Percentiles rank a stretch among this genome's conserved stretches.
Conservation (phyloP, 768 basidiomycete species). For the Cubamyces sp. region DNA sequence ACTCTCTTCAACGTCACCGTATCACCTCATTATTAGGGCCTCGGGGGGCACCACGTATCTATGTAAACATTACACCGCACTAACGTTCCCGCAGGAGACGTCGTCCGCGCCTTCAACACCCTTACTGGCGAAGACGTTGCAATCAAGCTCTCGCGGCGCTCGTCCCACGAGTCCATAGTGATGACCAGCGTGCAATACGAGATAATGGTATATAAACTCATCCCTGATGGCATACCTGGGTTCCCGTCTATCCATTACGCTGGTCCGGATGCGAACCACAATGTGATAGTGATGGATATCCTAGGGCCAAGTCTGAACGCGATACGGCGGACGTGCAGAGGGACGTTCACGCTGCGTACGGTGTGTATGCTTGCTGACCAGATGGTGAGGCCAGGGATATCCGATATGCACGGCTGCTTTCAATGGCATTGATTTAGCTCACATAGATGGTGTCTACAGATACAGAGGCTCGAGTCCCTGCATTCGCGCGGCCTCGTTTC, state of each 20-base stretch:
- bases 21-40: neutral
- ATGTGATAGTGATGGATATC: constrained; percentile 29
- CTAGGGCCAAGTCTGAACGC: constrained; percentile 29
- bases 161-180: neutral
- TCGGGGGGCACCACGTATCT: too few relatives aligned
- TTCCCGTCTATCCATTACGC: constrained; percentile 23
- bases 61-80: constrained; percentile 18
- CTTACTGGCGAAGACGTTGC: neutral
- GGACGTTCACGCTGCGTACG: constrained; percentile 27
- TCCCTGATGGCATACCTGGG: constrained; percentile 20
- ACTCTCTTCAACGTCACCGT: too few relatives aligned
- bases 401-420: too few relatives aligned
- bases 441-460: constrained; percentile 10
- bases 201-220: constrained; percentile 24
- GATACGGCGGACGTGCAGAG: constrained; percentile 25
- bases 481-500: constrained; percentile 27
- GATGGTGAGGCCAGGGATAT: constrained; percentile 24
- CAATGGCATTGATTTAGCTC: neutral
- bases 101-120: neutral
- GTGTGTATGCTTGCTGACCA: constrained; percentile 31
- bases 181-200: constrained; percentile 17
- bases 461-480: constrained; percentile 22
- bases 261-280: constrained; percentile 18
- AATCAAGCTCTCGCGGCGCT: constrained; percentile 13
- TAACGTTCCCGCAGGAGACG: neutral